These are phyloP conservation scores for Thermothelomyces thermophilus DNA, from an alignment of 2,329 filamentous ascomycete species.

Conservation along the genomic window DNA sequence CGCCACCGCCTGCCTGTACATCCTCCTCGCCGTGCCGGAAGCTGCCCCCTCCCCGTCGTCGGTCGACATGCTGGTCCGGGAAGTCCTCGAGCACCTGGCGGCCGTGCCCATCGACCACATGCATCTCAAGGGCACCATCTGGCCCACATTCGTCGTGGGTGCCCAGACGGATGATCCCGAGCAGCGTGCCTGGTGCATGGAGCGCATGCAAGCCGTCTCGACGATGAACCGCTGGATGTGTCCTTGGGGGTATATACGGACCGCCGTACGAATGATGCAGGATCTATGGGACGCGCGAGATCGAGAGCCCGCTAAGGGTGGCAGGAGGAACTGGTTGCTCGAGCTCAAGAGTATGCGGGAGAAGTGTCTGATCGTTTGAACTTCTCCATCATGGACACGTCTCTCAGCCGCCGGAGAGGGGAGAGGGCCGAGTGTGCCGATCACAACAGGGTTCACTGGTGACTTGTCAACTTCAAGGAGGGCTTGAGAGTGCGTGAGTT, in stretches of 20 bases:
- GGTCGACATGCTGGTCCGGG: conserved; percentile 33
- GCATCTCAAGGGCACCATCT: conserved; percentile 50
- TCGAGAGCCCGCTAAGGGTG: conserved; percentile 20
- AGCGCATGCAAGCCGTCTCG: conserved; percentile 32
- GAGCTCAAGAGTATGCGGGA: conserved; percentile 36
- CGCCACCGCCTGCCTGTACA: conserved; percentile 41
- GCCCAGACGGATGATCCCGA: conserved; percentile 40
- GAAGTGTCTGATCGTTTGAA: conserved; percentile 39
- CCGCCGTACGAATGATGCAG: conserved; percentile 40
- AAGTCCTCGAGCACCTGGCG: conserved; percentile 42
- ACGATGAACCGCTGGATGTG: conserved; percentile 35
- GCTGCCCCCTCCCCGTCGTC: conserved; percentile 26
- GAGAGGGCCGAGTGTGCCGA: not conserved
- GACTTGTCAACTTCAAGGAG: too few species aligned
- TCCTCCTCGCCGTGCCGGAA: conserved; percentile 32
- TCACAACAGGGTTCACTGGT: not conserved
- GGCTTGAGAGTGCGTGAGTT: too few species aligned
- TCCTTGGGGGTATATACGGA: conserved; percentile 45
- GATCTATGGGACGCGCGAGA: conserved; percentile 37
- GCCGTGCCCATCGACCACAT: conserved; percentile 42
- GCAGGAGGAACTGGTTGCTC: conserved; percentile 37
- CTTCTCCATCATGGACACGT: not conserved
- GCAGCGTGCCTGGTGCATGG: conserved; percentile 43
- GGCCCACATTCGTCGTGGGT: conserved; percentile 51
- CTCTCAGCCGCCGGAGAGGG: not conserved